These are phyloP conservation scores for Chernovozyma sophiae-reginae DNA, from an alignment of 1,139 yeast genomes.

Conservation along the genomic window DNA sequence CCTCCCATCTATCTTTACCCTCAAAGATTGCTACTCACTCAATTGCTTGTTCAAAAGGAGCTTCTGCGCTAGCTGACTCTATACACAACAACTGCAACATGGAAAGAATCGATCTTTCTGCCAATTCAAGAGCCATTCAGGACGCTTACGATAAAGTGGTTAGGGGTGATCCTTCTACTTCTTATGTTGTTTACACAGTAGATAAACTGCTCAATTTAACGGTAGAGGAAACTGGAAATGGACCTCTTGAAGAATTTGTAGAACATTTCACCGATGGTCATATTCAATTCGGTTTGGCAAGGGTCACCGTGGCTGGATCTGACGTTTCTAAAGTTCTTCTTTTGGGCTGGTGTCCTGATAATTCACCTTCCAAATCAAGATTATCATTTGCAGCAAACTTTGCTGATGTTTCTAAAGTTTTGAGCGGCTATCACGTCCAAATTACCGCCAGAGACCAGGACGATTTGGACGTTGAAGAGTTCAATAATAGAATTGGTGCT, in stretches of 20 bases:
- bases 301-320: slow-evolving; percentile 86
- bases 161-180: slow-evolving; percentile 50
- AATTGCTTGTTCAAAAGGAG: too few relatives aligned
- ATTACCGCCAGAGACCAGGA: slow-evolving; percentile 93
- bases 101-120: slow-evolving; percentile 56
- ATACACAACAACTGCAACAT: too few relatives aligned
- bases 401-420: slow-evolving; percentile 64
- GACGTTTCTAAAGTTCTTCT: slow-evolving; percentile 80
- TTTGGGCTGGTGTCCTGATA: slow-evolving; percentile 93
- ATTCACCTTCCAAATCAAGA: slow-evolving; percentile 71
- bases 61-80: too few relatives aligned
- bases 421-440: slow-evolving; percentile 89
- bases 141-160: slow-evolving; percentile 62
- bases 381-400: slow-evolving; percentile 74
- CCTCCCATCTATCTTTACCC: too few relatives aligned
- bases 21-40: too few relatives aligned
- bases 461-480: slow-evolving; percentile 77
- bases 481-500: slow-evolving; percentile 71
- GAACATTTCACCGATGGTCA: slow-evolving; percentile 81
- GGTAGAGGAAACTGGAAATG: slow-evolving; percentile 57
- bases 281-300: slow-evolving; percentile 86
- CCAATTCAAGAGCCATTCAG: slow-evolving; percentile 59
- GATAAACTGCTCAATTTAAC: slow-evolving; percentile 52
- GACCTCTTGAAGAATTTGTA: slow-evolving; percentile 72
- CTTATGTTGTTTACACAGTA: slow-evolving; percentile 65